Evolutionary conservation across 495 filamentous ascomycete species (phyloP).

Genomic region (Penicillium riverlandense): DNA sequence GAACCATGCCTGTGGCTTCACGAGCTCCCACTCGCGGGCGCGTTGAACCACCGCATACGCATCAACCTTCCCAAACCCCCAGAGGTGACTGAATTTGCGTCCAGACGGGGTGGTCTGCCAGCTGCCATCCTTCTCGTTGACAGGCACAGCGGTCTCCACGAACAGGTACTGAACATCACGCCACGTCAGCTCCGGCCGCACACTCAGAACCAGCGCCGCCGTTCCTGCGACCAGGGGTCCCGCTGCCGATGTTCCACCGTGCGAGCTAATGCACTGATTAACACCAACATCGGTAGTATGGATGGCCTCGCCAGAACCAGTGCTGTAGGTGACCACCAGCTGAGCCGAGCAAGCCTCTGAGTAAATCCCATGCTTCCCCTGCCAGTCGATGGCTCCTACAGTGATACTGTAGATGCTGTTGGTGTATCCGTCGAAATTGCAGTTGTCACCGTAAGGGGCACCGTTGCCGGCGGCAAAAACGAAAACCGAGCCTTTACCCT

Average conservation of each 20-base stretch:
- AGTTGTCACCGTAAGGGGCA: constrained; percentile 82
- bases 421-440: constrained; percentile 98
- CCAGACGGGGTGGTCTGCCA: constrained; percentile 79
- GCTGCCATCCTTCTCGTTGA: constrained; percentile 65
- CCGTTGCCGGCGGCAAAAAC: constrained; percentile 98
- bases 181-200: constrained; percentile 85
- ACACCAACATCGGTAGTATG: constrained; percentile 92
- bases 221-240: constrained; percentile 88
- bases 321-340: constrained; percentile 92
- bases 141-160: constrained; percentile 73
- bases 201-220: constrained; percentile 83
- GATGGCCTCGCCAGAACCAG: constrained; percentile 79
- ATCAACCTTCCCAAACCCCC: constrained; percentile 92
- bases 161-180: constrained; percentile 90
- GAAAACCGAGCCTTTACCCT: constrained; percentile 81
- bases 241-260: constrained; percentile 96
- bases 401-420: constrained; percentile 99
- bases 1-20: constrained; percentile 98
- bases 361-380: constrained; percentile 82
- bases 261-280: constrained; percentile 65
- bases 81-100: constrained; percentile 84
- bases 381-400: constrained; percentile 84
- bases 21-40: constrained; percentile 75
- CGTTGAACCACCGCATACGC: constrained; percentile 77
- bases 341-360: constrained; percentile 94